A percentile compares a stretch with the other conserved stretches of the same genome.
phyloP scores from a whole-genome alignment of 2,329 filamentous ascomycete genomes.

The Penicillium sp. region DNA sequence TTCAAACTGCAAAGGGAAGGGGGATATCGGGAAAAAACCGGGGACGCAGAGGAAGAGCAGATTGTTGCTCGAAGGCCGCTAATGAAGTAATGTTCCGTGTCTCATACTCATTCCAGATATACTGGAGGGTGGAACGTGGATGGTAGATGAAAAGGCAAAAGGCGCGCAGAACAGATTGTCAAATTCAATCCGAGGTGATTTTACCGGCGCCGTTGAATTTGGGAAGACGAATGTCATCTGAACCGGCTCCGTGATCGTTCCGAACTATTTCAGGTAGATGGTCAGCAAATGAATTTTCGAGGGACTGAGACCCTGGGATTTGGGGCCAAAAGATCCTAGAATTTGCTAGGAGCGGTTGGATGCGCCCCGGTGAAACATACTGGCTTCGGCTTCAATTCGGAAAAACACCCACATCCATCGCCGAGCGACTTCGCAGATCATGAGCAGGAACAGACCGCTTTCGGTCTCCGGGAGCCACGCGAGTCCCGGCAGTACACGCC shows the following conservation, averaged over 20 bases:
- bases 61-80: not conserved
- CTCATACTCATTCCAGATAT: slow-evolving; percentile 17
- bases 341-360: not conserved
- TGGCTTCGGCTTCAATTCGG: slow-evolving; percentile 90
- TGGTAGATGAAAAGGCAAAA: slow-evolving; percentile 2
- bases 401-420: slow-evolving; percentile 98
- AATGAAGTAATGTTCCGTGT: slow-evolving; percentile 17
- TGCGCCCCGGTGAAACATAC: slow-evolving; percentile 53
- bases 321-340: not conserved
- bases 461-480: slow-evolving; percentile 85
- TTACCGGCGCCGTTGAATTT: slow-evolving; percentile 57
- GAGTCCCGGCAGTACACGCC: slow-evolving; percentile 80
- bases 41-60: not conserved
- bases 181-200: slow-evolving; percentile 58
- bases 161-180: not conserved
- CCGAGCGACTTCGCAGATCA: slow-evolving; percentile 80
- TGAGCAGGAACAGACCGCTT: slow-evolving; percentile 81
- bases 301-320: not conserved
- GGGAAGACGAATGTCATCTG: slow-evolving; percentile 71
- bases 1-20: slow-evolving; percentile 6
- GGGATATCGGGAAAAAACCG: not conserved
- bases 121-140: slow-evolving; percentile 3
- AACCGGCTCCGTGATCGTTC: slow-evolving; percentile 56
- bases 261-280: slow-evolving; percentile 40
- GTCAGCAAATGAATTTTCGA: slow-evolving; percentile 17